A percentile compares a stretch with the other conserved stretches of the same genome.
phyloP scores from a whole-genome alignment of 169 alveolate species.

The Eimeria necatrix region DNA sequence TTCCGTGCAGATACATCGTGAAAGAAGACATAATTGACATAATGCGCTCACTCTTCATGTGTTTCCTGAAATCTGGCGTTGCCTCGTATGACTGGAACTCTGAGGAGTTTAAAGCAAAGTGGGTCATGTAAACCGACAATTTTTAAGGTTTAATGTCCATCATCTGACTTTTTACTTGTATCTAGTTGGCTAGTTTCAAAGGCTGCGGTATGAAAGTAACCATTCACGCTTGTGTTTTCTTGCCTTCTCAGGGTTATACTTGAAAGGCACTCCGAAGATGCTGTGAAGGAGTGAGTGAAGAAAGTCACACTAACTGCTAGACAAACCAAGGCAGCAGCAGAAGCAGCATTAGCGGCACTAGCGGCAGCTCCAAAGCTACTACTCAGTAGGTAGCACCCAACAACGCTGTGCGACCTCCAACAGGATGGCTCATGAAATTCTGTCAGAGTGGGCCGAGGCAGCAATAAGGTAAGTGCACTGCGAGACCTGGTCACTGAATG shows the following conservation, averaged over 20 bases:
- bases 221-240: background rate
- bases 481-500: background rate
- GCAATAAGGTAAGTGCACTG: slow-evolving; percentile 68
- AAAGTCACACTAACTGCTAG: background rate
- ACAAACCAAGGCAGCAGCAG: background rate
- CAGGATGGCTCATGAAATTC: slow-evolving; percentile 77
- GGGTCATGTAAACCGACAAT: background rate
- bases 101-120: slow-evolving; percentile 80
- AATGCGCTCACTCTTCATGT: slow-evolving; percentile 77
- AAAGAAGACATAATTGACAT: slow-evolving; percentile 78
- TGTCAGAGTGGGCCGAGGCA: slow-evolving; percentile 80
- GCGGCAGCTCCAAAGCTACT: too few relatives aligned
- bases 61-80: slow-evolving; percentile 80
- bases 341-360: background rate
- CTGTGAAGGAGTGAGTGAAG: slow-evolving; percentile 71
- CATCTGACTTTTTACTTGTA: background rate
- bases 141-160: background rate
- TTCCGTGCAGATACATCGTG: slow-evolving; percentile 72
- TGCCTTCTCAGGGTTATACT: slow-evolving; percentile 68
- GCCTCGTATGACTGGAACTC: slow-evolving; percentile 78
- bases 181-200: background rate
- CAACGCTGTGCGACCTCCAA: background rate
- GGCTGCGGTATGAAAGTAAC: too few relatives aligned
- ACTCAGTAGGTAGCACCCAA: too few relatives aligned
- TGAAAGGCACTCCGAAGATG: slow-evolving; percentile 80